A percentile compares a stretch with the other conserved stretches of the same genome.
Conservation (phyloP, 805 yeast genomes). For the Nakazawaea ishiwadae region DNA sequence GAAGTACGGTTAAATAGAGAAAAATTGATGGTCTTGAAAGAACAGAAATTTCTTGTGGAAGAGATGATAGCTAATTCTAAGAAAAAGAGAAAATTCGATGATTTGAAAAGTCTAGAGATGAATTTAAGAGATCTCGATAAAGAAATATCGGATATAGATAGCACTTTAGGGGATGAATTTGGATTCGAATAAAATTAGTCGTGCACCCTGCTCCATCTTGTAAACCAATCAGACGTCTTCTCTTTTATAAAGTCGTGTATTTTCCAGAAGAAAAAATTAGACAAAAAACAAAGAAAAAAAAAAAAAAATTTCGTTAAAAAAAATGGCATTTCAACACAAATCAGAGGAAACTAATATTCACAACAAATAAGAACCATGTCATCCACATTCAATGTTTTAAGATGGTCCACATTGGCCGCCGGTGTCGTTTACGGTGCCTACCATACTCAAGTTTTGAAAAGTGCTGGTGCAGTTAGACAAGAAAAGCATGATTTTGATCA, state of each 20-base stretch:
- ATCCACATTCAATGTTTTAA: conserved; percentile 58
- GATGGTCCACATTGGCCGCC: conserved; percentile 87
- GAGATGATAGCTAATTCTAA: conserved; percentile 60
- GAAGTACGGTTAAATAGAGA: conserved; percentile 61
- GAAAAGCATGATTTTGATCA: conserved; percentile 56
- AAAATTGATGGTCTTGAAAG: conserved; percentile 80
- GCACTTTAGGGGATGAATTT: conserved; percentile 51
- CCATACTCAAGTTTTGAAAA: conserved; percentile 69
- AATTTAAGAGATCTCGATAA: conserved; percentile 53
- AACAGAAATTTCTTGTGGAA: conserved; percentile 71
- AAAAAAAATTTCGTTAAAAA: conserved; percentile 1
- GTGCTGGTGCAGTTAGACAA: conserved; percentile 52
- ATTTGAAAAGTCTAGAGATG: conserved; percentile 51
- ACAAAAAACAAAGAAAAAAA: neutral
- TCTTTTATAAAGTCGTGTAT: too few relatives aligned
- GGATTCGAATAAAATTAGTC: conserved; percentile 4
- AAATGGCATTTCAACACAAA: neutral
- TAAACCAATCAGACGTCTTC: conserved; percentile 1
- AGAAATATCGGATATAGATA: conserved; percentile 43
- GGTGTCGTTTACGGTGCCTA: conserved; percentile 87
- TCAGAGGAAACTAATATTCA: neutral
- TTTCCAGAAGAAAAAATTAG: too few relatives aligned
- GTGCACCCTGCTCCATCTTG: too few relatives aligned
- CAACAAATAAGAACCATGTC: neutral
- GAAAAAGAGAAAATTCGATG: conserved; percentile 71